Conservation (phyloP, 306 rosid genomes). For the Senna tora region DNA sequence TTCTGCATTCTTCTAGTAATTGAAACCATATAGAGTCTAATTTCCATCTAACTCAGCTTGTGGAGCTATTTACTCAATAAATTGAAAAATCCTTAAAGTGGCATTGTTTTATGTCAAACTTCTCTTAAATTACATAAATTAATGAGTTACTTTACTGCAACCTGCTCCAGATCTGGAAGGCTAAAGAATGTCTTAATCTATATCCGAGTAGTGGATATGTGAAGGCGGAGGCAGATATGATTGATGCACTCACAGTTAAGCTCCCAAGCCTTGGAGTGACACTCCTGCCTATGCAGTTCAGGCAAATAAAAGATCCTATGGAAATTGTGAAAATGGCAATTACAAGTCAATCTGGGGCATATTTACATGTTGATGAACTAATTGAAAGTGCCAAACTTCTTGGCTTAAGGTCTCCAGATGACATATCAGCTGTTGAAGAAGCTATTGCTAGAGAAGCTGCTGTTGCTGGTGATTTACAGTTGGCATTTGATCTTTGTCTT, state of each 20-base stretch:
- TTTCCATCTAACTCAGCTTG: conserved; percentile 22
- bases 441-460: conserved; percentile 99
- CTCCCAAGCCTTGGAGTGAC: conserved; percentile 97
- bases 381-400: conserved; percentile 91
- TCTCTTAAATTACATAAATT: conserved; percentile 33
- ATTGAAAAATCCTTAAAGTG: conserved; percentile 32
- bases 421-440: conserved; percentile 87
- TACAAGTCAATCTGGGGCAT: conserved; percentile 83
- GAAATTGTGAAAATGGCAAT: conserved; percentile 90
- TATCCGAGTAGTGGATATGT: conserved; percentile 70
- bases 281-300: conserved; percentile 94
- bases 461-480: conserved; percentile 96
- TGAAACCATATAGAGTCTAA: conserved; percentile 22
- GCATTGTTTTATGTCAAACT: conserved; percentile 33
- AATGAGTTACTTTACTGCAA: conserved; percentile 38
- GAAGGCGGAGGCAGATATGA: conserved; percentile 79
- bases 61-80: conserved; percentile 18
- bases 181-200: conserved; percentile 88
- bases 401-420: conserved; percentile 78
- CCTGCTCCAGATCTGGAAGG: conserved; percentile 91
- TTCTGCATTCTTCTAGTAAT: conserved; percentile 7
- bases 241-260: conserved; percentile 80
- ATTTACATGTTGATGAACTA: conserved; percentile 94
- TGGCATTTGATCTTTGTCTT: conserved; percentile 97
- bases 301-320: conserved; percentile 93